Percentiles rank a stretch among this genome's conserved stretches.
phyloP scores from a whole-genome alignment of 2,329 filamentous ascomycete genomes.

The Aureobasidium sp. region DNA sequence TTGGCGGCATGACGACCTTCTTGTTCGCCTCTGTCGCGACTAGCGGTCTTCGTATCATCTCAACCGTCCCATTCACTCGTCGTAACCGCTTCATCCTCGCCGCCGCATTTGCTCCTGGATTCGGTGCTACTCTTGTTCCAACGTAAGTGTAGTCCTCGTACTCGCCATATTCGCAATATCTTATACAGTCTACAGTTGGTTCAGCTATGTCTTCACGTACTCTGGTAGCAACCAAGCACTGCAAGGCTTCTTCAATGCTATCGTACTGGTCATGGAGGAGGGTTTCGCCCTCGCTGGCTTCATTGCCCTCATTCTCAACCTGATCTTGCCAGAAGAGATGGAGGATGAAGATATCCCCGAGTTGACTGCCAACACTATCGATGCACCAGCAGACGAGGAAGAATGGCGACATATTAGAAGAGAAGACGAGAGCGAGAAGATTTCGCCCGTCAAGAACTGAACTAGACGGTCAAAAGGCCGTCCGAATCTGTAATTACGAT shows the following conservation, averaged over 20 bases:
- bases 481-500: not conserved
- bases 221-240: conserved; percentile 59
- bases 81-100: conserved; percentile 78
- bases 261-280: conserved; percentile 43
- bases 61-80: conserved; percentile 64
- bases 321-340: conserved; percentile 66
- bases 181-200: conserved; percentile 51
- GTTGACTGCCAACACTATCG: conserved; percentile 35
- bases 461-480: not conserved
- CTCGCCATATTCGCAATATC: not conserved
- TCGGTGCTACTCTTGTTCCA: conserved; percentile 45
- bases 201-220: conserved; percentile 66
- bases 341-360: conserved; percentile 49
- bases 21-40: conserved; percentile 71
- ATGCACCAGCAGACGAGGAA: conserved; percentile 33
- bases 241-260: conserved; percentile 66
- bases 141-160: conserved; percentile 24
- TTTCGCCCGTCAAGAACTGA: not conserved
- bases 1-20: conserved; percentile 60
- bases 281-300: conserved; percentile 71
- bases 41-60: conserved; percentile 70
- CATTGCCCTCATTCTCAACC: conserved; percentile 65
- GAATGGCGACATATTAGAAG: conserved; percentile 31
- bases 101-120: conserved; percentile 64
- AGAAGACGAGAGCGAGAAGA: conserved; percentile 6